Evolutionary conservation across 306 rosid genomes (phyloP).

Genomic region (Sophora flavescens): DNA sequence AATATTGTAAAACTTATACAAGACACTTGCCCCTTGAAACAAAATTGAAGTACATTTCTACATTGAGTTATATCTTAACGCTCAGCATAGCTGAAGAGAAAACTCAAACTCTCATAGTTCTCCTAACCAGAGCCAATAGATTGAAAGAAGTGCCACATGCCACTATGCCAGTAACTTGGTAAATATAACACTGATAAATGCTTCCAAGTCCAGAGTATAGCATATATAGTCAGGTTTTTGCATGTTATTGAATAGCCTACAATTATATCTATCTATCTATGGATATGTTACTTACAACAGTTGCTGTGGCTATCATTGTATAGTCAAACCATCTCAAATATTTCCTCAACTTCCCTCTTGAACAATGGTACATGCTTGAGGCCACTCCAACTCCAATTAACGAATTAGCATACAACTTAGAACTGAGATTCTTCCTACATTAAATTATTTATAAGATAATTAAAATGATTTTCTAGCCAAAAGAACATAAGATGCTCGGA

Average conservation of each 20-base stretch:
- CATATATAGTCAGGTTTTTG: conserved; percentile 17
- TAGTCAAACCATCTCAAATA: conserved; percentile 93
- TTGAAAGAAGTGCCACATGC: neutral
- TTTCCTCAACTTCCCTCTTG: conserved; percentile 80
- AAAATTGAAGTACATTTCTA: conserved; percentile 5
- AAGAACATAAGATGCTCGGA: conserved; percentile 36
- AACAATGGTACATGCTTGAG: conserved; percentile 88
- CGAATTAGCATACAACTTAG: conserved; percentile 92
- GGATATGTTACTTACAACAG: conserved; percentile 73
- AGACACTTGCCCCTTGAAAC: neutral
- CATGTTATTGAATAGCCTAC: conserved; percentile 30
- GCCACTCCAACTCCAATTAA: conserved; percentile 97
- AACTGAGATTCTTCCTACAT: conserved; percentile 77
- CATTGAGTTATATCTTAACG: neutral
- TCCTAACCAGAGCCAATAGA: neutral
- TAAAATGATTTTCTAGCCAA: conserved; percentile 20
- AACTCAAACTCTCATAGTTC: conserved; percentile 29
- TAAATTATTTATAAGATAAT: conserved; percentile 40
- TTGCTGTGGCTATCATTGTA: conserved; percentile 93
- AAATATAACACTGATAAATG: neutral
- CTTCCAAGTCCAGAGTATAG: conserved; percentile 13
- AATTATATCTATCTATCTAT: conserved; percentile 23
- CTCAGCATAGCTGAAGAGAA: neutral
- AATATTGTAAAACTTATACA: neutral
- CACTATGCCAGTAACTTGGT: neutral